Percentiles rank a stretch among this genome's conserved stretches.
phyloP scores from a whole-genome alignment of 257 asterid species.

The Nicotiana attenuata region DNA sequence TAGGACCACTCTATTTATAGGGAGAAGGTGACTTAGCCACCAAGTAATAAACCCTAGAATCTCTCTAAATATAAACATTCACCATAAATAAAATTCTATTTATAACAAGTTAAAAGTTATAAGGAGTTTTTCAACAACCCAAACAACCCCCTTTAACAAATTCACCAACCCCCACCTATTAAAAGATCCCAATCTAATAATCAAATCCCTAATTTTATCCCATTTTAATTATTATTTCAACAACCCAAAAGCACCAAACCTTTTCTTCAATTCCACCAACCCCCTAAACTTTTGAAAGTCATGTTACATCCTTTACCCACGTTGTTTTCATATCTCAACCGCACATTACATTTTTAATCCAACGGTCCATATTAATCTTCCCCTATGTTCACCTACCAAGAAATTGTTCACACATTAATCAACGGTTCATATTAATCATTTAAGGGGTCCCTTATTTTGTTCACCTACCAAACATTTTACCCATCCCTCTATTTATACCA shows the following conservation, averaged over 20 bases:
- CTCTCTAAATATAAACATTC: too few relatives aligned
- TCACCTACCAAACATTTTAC: not conserved
- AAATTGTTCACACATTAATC: not conserved
- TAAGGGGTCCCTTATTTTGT: not conserved
- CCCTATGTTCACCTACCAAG: not conserved
- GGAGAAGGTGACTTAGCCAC: too few relatives aligned
- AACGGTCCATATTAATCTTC: not conserved
- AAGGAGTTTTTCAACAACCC: too few relatives aligned
- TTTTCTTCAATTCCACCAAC: constrained; percentile 6
- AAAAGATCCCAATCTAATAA: not conserved
- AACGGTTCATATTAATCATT: not conserved
- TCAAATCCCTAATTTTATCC: not conserved
- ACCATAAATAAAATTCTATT: too few relatives aligned
- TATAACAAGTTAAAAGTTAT: too few relatives aligned
- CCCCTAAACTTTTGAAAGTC: not conserved
- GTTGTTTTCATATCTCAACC: not conserved
- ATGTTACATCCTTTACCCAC: not conserved
- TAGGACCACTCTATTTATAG: too few relatives aligned
- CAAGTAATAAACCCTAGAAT: too few relatives aligned
- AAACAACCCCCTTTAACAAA: not conserved
- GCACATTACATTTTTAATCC: not conserved
- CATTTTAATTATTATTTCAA: not conserved
- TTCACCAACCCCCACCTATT: not conserved
- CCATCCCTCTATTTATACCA: not conserved
- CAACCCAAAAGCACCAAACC: constrained; percentile 9